Base-by-base conservation (phyloP, 148 eudicot genomes). In the Beta vulgaris region DNA sequence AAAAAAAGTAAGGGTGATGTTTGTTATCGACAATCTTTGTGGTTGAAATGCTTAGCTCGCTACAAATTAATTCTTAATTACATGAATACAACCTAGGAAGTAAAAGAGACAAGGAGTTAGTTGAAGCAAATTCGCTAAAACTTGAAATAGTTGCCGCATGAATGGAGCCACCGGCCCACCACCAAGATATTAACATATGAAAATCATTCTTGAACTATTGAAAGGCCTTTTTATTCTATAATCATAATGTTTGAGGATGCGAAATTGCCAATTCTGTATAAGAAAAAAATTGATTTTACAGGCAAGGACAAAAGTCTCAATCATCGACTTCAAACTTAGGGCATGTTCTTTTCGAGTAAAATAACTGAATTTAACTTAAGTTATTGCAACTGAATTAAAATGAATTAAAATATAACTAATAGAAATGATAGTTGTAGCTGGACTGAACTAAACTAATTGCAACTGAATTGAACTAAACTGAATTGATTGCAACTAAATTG, bases 101-200 rank as follows among this genome's bases (percentile, higher is more conserved):
- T 25, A 53, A 53, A 76, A 53, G 40, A 40, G 23, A 42, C 64
- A 76, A 76, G 40, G 70, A 54, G 31, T 57, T 62, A 54, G 72
- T 68, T 75, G 36, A 19, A 35, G 14, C 12, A 7, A 25, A 6
- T 75, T 66, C 13, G 29, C 51, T 54, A 37, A 75, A 34, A 75
- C 62, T 65, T 75, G 48, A 25, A 48, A 29, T 26, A 12, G 57
- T 44, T 75, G 43, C 31, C 65, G 39, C 51, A 32, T 73, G 49
- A 73, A 36, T 62, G 59, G 68, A 26, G 28, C n/a, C n/a, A n/a
- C n/a, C n/a, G n/a, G n/a, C n/a, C n/a, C 39, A 71, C 64, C 74
- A 37, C 55, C 15, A 14, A 54, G 60, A 14, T n/a, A 34, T 35
- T 35, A 6, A 29, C 13, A 6, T 55, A 8, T 55, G 4, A 55